A percentile compares a stretch with the other conserved stretches of the same genome.
Conservation (phyloP, 2,329 filamentous ascomycete genomes). For the Hawksworthiomyces lignivorus region DNA sequence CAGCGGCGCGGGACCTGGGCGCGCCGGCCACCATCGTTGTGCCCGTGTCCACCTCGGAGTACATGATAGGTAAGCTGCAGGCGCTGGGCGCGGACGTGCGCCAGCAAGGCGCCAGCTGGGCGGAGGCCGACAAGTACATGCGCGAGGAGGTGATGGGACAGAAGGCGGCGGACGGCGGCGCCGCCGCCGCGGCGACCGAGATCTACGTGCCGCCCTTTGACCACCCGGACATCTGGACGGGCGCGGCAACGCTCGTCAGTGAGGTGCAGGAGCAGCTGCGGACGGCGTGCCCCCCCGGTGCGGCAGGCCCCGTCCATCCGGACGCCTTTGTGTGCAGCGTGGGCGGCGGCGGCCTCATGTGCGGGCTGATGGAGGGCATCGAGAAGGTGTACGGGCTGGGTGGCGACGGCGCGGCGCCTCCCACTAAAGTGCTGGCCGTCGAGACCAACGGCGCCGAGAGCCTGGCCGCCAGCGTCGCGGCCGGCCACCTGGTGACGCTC, state of each 20-base stretch:
- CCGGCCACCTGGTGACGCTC: constrained; percentile 50
- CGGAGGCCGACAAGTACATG: constrained; percentile 61
- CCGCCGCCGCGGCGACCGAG: constrained; percentile 13
- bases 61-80: constrained; percentile 62
- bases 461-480: constrained; percentile 48
- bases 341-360: constrained; percentile 63
- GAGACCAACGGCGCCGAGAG: constrained; percentile 68
- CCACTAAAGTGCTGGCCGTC: constrained; percentile 51
- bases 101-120: constrained; percentile 57
- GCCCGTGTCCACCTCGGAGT: constrained; percentile 53
- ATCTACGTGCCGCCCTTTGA: constrained; percentile 63
- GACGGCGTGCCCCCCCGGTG: no score
- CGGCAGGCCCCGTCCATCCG: constrained; percentile 26
- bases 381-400: constrained; percentile 28
- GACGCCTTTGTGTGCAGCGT: constrained; percentile 63
- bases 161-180: constrained; percentile 16
- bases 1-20: constrained; percentile 54
- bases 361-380: constrained; percentile 58
- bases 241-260: constrained; percentile 49
- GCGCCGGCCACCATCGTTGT: constrained; percentile 65
- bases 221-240: constrained; percentile 58
- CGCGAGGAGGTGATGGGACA: constrained; percentile 42
- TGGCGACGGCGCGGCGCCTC: constrained; percentile 18
- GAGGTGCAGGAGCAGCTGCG: constrained; percentile 32
- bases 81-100: constrained; percentile 60